Percentiles rank a stretch among this genome's conserved stretches.
phyloP scores from a whole-genome alignment of 2,329 filamentous ascomycete genomes.

The Pseudogymnoascus sp. region DNA sequence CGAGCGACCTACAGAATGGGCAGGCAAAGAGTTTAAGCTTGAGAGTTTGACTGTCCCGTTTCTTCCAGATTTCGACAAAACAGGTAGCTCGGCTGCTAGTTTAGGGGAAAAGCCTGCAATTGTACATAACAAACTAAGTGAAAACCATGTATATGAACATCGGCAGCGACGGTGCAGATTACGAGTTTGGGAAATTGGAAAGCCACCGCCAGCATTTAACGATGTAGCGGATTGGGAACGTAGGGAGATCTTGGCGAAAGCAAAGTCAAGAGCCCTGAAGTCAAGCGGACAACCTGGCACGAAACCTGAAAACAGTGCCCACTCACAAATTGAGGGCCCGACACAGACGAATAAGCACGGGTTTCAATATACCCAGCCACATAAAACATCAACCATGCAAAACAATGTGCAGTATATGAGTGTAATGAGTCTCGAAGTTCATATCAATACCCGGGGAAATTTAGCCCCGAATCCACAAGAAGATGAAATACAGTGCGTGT shows the following conservation, averaged over 20 bases:
- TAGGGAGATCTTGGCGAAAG: conserved; percentile 21
- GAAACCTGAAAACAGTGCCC: conserved; percentile 27
- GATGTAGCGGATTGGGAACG: conserved; percentile 67
- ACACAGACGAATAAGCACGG: conserved; percentile 77
- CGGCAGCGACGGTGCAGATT: conserved; percentile 54
- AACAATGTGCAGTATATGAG: conserved; percentile 93
- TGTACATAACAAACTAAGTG: conserved; percentile 42
- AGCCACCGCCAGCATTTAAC: conserved; percentile 58
- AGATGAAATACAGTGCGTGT: conserved; percentile 80
- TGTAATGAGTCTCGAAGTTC: conserved; percentile 87
- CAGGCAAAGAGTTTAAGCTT: conserved; percentile 75
- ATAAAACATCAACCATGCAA: conserved; percentile 65
- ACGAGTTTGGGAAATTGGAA: conserved; percentile 69
- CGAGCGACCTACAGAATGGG: conserved; percentile 70
- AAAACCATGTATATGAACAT: conserved; percentile 43
- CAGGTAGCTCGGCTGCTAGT: conserved; percentile 48
- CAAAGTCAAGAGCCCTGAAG: conserved; percentile 27
- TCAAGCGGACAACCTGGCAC: conserved; percentile 14
- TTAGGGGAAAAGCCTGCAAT: conserved; percentile 45
- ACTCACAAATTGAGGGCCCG: conserved; percentile 83
- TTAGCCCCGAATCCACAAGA: conserved; percentile 83
- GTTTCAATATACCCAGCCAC: conserved; percentile 78
- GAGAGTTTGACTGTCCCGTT: conserved; percentile 69
- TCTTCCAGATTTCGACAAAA: conserved; percentile 69
- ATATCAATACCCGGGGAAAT: conserved; percentile 77